Base-by-base conservation (phyloP, 2,329 filamentous ascomycete species). In the Ophiocordyceps sinensis region DNA sequence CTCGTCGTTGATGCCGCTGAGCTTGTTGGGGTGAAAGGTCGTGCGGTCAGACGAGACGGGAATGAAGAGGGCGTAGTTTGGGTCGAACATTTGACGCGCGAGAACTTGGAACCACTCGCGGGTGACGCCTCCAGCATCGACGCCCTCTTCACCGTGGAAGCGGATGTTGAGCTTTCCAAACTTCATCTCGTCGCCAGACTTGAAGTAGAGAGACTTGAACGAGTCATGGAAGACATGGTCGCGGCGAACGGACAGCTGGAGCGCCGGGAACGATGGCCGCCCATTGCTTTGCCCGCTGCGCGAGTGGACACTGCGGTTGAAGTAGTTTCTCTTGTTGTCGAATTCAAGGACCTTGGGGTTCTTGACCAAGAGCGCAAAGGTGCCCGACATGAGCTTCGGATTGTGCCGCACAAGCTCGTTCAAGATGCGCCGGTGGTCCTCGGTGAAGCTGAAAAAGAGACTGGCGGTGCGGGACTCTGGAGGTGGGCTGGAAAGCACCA, bases 31-130 rank as follows among this genome's bases (percentile, higher is more conserved):
- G 61, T 98, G 91, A 80, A 98, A 98, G 0, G 91, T 98, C 1
- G 93, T 98, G 41, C 89, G 82, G 58, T 98, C 91, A 23, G 91
- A 93, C 21, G 91, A 94, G 23, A 98, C 93, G 1, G 91, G 91
- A 39, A 85, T 91, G 66, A 96, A 98, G 32, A 98, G 71, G 39
- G 86, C 91, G 57, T 96, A 98, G 64, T 95, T 91, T 38, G 91
- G 84, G 60, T 98, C 91, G 64, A 98, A 98, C 91, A 98, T 98
- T 56, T 95, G 91, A 45, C 91, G 78, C 28, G 93, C 82, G 49
- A 98, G 82, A 40, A 94, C 89, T 59, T 95, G 89, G 73, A 98
- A 98, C 91, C 93, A 98, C 66, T 98, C 91, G 55, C 93, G 80
- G 31, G 89, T 95, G 37, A 98, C 89, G 64, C 91, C 91, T 50